phyloP scores from a whole-genome alignment of 768 basidiomycete species.

The Boletus speciosus region DNA sequence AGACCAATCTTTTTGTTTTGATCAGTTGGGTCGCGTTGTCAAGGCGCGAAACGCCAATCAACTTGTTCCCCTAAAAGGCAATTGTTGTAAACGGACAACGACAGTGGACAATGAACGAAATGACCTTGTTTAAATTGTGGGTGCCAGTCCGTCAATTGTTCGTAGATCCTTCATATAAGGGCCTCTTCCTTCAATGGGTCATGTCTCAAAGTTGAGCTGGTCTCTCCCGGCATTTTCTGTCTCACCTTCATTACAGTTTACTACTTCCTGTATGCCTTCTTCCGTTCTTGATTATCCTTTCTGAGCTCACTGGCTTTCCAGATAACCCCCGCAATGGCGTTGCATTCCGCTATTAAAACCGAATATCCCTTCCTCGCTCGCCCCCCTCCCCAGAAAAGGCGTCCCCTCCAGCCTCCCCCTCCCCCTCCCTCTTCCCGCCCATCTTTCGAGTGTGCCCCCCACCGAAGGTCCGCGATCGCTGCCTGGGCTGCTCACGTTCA shows the following conservation, averaged over 20 bases:
- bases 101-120: not conserved
- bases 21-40: not conserved
- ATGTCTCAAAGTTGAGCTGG: slow-evolving; percentile 16
- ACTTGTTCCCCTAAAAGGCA: slow-evolving; percentile 12
- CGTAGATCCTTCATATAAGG: slow-evolving; percentile 16
- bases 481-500: slow-evolving; percentile 65
- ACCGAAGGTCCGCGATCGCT: slow-evolving; percentile 45
- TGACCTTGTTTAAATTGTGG: slow-evolving; percentile 21
- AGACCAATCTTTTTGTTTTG: not conserved
- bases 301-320: slow-evolving; percentile 1
- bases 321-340: slow-evolving; percentile 13
- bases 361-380: slow-evolving; percentile 43
- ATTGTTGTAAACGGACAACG: slow-evolving; percentile 25
- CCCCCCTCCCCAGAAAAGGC: slow-evolving; percentile 38
- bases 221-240: slow-evolving; percentile 8
- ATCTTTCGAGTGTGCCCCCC: not conserved
- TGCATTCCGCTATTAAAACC: slow-evolving; percentile 12
- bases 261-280: not conserved
- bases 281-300: not conserved
- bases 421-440: slow-evolving; percentile 2
- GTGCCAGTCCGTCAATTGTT: slow-evolving; percentile 21
- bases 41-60: not conserved
- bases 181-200: not conserved
- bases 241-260: not conserved
- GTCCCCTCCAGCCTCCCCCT: slow-evolving; percentile 32